phyloP scores from a whole-genome alignment of 257 asterid genomes.

The Cinchona pubescens region DNA sequence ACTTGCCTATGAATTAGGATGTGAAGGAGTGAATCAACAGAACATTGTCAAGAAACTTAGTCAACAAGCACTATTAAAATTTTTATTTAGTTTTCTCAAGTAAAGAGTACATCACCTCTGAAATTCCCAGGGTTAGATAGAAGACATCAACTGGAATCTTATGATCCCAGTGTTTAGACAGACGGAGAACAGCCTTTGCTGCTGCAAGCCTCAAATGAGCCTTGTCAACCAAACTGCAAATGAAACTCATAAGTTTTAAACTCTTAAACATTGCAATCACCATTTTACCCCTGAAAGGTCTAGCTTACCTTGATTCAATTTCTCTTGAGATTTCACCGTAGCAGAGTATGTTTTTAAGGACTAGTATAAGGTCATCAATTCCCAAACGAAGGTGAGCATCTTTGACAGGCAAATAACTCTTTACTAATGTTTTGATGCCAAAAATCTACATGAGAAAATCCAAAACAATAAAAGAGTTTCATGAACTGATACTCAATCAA shows the following conservation, averaged over 20 bases:
- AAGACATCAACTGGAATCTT: slow-evolving; percentile 82
- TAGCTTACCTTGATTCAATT: slow-evolving; percentile 68
- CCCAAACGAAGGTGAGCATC: slow-evolving; percentile 94
- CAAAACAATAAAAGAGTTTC: not conserved
- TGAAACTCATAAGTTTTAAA: slow-evolving; percentile 17
- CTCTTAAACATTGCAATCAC: slow-evolving; percentile 4
- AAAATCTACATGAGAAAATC: slow-evolving; percentile 53
- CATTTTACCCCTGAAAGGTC: slow-evolving; percentile 4
- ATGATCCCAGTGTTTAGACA: slow-evolving; percentile 91
- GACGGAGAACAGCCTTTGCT: slow-evolving; percentile 94
- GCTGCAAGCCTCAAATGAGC: slow-evolving; percentile 97
- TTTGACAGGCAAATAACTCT: slow-evolving; percentile 94
- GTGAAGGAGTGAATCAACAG: not conserved
- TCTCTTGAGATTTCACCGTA: slow-evolving; percentile 73
- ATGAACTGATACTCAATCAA: not conserved
- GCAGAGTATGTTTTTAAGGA: slow-evolving; percentile 67
- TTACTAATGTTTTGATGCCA: slow-evolving; percentile 91
- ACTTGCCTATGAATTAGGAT: slow-evolving; percentile 55
- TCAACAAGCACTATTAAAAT: not conserved
- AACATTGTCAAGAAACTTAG: not conserved
- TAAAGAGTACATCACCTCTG: slow-evolving; percentile 60
- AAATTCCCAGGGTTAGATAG: slow-evolving; percentile 67
- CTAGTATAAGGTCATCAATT: slow-evolving; percentile 63
- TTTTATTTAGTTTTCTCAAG: not conserved
- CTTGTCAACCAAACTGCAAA: slow-evolving; percentile 69